Conservation (phyloP, 495 filamentous ascomycete species). For the Xylaria grammica region DNA sequence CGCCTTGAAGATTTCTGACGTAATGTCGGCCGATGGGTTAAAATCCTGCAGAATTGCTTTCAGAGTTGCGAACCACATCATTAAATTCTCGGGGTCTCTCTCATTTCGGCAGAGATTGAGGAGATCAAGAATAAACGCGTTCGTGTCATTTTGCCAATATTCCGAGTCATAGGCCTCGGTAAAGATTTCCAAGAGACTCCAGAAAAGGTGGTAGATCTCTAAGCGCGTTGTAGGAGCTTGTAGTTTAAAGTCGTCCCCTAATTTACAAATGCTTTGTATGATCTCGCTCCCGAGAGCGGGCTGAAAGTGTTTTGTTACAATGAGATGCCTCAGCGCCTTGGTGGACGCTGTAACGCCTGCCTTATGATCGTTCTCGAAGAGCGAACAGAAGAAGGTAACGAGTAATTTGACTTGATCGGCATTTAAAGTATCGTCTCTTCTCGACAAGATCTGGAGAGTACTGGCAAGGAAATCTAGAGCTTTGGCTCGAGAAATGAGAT, state of each 20-base stretch:
- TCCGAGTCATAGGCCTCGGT: conserved; percentile 46
- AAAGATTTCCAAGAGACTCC: conserved; percentile 41
- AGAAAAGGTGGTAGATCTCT: conserved; percentile 53
- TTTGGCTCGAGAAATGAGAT: conserved; percentile 49
- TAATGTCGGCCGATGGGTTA: conserved; percentile 45
- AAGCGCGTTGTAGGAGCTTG: conserved; percentile 51
- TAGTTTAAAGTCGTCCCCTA: conserved; percentile 54
- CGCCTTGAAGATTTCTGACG: conserved; percentile 50
- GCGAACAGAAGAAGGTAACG: conserved; percentile 54
- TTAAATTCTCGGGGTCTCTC: conserved; percentile 54
- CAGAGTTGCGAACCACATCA: conserved; percentile 54
- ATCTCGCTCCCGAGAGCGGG: conserved; percentile 47
- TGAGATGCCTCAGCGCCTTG: conserved; percentile 50
- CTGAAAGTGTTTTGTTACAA: conserved; percentile 51
- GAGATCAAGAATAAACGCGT: conserved; percentile 46
- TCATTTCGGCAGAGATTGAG: conserved; percentile 52
- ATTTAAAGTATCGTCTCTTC: conserved; percentile 37
- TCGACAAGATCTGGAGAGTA: conserved; percentile 48
- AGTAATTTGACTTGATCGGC: conserved; percentile 50
- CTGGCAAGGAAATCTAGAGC: conserved; percentile 53
- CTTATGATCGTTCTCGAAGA: conserved; percentile 57
- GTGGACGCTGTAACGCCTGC: conserved; percentile 54
- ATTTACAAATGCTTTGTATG: conserved; percentile 45
- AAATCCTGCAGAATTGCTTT: conserved; percentile 44
- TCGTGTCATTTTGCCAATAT: conserved; percentile 43